A percentile compares a stretch with the other conserved stretches of the same genome.
Evolutionary conservation across 2,329 filamentous ascomycete genomes (phyloP).

Genomic region (Zymoseptoria brevis): DNA sequence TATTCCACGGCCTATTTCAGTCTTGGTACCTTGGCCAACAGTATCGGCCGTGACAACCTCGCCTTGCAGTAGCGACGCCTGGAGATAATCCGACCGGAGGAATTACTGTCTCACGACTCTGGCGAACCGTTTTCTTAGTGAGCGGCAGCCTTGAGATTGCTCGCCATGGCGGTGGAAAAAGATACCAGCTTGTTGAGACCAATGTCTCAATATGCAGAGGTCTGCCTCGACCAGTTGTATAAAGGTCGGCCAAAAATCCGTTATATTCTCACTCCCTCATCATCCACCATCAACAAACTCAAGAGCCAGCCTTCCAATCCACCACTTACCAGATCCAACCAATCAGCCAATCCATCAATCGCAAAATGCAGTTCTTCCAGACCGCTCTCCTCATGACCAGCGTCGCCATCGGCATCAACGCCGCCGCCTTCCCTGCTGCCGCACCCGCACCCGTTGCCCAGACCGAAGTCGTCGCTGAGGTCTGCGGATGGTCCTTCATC

Average conservation of each 20-base stretch:
- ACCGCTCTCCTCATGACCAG: not conserved
- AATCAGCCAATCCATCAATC: not conserved
- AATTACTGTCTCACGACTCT: not conserved
- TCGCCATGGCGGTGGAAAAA: not conserved
- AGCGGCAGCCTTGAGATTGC: not conserved
- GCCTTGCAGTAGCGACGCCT: not conserved
- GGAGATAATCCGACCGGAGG: not conserved
- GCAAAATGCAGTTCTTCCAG: not conserved
- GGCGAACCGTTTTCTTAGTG: not conserved
- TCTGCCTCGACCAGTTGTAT: not conserved
- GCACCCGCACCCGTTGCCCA: not conserved
- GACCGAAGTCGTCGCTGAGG: not conserved
- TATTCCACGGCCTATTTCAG: not conserved
- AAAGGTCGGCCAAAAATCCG: not conserved
- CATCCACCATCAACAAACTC: not conserved
- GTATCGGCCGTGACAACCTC: not conserved
- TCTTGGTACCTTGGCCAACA: not conserved
- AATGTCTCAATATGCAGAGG: not conserved
- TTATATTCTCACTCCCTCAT: not conserved
- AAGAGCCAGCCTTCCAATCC: not conserved
- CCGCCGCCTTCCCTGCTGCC: not conserved
- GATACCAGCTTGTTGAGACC: not conserved
- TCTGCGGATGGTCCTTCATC: not conserved
- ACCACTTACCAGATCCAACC: not conserved
- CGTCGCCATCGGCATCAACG: not conserved